Percentiles rank a stretch among this genome's conserved stretches.
Conservation (phyloP, 1,284 basidiomycete species). For the Cryptococcus sp. region DNA sequence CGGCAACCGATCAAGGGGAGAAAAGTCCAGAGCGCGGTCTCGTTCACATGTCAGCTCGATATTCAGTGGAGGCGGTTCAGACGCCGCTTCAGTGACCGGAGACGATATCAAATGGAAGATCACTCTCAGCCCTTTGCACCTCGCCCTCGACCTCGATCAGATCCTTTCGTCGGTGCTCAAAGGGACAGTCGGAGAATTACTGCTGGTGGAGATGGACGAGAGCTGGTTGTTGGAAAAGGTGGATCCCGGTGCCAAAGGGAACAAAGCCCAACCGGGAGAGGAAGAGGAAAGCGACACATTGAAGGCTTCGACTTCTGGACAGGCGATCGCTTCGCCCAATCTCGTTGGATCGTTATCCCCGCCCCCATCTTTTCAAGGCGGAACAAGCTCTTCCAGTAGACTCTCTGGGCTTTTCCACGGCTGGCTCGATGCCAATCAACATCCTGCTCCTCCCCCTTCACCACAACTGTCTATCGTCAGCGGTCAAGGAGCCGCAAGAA, state of each 20-base stretch:
- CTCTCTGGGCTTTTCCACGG: conserved; percentile 23
- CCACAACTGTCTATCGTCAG: conserved; percentile 9
- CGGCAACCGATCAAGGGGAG: neutral
- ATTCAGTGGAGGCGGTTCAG: neutral
- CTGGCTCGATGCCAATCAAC: conserved; percentile 16
- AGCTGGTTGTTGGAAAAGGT: conserved; percentile 19
- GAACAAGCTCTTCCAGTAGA: conserved; percentile 3
- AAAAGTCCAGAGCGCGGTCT: neutral
- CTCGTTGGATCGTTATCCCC: neutral
- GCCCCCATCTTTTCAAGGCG: neutral
- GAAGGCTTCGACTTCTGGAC: conserved; percentile 11
- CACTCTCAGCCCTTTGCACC: neutral
- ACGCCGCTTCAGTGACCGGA: neutral
- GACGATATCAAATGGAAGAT: conserved; percentile 1
- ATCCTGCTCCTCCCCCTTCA: conserved; percentile 21
- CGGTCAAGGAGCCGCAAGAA: neutral
- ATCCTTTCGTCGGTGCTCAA: neutral
- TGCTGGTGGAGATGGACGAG: conserved; percentile 15
- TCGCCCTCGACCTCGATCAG: neutral
- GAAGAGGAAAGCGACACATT: conserved; percentile 13
- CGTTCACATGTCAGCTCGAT: conserved; percentile 3
- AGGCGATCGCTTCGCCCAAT: neutral
- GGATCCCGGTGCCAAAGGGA: neutral
- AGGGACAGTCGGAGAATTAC: neutral
- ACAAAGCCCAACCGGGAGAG: neutral